These are phyloP conservation scores for Sungouiozyma ichnusensis DNA, from an alignment of 805 yeast genomes.

Conservation along the genomic window DNA sequence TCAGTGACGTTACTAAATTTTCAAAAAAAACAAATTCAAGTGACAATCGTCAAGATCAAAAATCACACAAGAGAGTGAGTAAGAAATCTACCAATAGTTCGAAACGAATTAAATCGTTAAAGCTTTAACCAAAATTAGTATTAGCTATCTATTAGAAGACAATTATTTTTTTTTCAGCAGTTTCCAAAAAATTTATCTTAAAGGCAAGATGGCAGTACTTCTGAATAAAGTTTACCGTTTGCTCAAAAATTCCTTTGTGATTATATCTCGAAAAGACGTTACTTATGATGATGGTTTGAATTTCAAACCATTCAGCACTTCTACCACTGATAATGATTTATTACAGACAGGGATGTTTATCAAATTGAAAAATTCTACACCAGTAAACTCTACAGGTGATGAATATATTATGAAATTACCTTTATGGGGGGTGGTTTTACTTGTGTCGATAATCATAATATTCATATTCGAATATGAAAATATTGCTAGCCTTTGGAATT, in stretches of 20 bases:
- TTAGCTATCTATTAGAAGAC: neutral
- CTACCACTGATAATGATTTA: neutral
- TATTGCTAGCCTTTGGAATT: too few species aligned
- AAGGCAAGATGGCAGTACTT: neutral
- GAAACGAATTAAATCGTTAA: slow-evolving; percentile 2
- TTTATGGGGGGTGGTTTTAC: too few species aligned
- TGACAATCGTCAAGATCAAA: slow-evolving; percentile 9
- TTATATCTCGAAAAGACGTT: neutral
- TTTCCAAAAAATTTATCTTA: too few species aligned
- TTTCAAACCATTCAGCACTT: neutral
- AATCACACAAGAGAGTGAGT: neutral
- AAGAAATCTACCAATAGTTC: slow-evolving; percentile 11
- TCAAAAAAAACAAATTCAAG: neutral
- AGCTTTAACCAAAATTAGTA: neutral
- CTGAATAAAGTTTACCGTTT: neutral
- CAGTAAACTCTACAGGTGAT: neutral
- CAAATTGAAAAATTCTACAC: neutral
- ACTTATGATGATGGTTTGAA: neutral
- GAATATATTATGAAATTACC: neutral
- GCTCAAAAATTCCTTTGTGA: neutral
- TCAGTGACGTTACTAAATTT: neutral
- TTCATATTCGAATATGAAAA: too few species aligned
- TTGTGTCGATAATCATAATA: too few species aligned
- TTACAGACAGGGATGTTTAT: neutral
- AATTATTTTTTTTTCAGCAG: too few species aligned